These are phyloP conservation scores for Populus euphratica DNA, from an alignment of 345 rosid genomes.

Conservation along the genomic window DNA sequence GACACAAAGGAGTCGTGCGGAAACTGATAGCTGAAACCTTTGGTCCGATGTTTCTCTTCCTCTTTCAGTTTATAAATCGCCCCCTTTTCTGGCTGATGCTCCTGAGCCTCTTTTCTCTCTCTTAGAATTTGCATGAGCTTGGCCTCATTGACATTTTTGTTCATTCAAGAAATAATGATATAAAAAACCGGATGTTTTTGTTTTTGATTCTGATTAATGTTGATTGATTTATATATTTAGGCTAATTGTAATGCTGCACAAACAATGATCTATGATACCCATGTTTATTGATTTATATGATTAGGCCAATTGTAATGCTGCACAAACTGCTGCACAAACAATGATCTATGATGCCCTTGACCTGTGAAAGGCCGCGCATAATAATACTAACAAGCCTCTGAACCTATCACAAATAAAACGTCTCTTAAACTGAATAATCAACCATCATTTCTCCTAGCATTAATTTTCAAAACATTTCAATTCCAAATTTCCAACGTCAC, in stretches of 20 bases:
- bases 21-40: background rate
- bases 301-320: background rate
- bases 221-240: background rate
- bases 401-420: background rate
- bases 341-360: background rate
- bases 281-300: background rate
- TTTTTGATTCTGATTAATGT: background rate
- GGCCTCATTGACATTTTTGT: background rate
- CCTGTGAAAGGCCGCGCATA: background rate
- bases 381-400: background rate
- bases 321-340: too few relatives aligned
- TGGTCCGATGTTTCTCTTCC: background rate
- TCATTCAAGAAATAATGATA: background rate
- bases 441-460: background rate
- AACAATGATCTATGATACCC: background rate
- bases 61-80: background rate
- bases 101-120: background rate
- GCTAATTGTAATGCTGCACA: background rate
- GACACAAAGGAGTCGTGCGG: background rate
- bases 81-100: background rate
- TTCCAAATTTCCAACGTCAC: background rate
- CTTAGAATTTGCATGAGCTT: background rate
- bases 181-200: background rate
- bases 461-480: background rate
- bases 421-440: background rate